A percentile compares a stretch with the other conserved stretches of the same genome.
Conservation (phyloP, 1,284 basidiomycete genomes). For the Marasmius oreades region DNA sequence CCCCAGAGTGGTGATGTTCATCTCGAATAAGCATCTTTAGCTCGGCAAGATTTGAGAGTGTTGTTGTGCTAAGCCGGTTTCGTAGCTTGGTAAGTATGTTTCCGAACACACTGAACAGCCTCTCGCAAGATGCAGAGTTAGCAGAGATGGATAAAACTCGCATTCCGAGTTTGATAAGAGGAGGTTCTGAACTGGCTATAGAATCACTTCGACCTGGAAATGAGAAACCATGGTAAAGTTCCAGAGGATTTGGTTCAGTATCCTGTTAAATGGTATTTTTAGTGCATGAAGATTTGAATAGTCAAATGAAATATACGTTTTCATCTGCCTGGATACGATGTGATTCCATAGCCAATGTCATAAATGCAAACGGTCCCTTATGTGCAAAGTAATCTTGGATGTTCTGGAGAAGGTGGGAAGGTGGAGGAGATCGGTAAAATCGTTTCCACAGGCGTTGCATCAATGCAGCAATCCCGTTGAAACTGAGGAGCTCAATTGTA, state of each 20-base stretch:
- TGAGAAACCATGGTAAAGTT: not conserved
- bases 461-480: not conserved
- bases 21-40: not conserved
- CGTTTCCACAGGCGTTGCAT: not conserved
- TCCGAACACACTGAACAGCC: constrained; percentile 30
- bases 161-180: constrained; percentile 19
- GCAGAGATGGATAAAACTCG: constrained; percentile 26
- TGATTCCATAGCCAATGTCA: not conserved
- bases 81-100: constrained; percentile 25
- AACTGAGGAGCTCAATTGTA: not conserved
- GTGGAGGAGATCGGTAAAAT: not conserved
- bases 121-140: constrained; percentile 33
- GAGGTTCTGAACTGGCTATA: not conserved
- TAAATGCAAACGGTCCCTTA: not conserved
- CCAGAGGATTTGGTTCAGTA: not conserved
- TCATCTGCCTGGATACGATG: not conserved
- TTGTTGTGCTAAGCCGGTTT: constrained; percentile 18
- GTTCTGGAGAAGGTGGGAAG: not conserved
- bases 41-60: constrained; percentile 21
- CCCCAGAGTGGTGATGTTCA: not conserved
- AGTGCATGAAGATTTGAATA: not conserved
- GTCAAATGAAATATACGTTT: not conserved
- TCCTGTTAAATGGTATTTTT: not conserved
- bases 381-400: not conserved
- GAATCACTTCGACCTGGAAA: not conserved